Conservation (phyloP, 2,329 filamentous ascomycete genomes). For the Domatiomyces globalis region DNA sequence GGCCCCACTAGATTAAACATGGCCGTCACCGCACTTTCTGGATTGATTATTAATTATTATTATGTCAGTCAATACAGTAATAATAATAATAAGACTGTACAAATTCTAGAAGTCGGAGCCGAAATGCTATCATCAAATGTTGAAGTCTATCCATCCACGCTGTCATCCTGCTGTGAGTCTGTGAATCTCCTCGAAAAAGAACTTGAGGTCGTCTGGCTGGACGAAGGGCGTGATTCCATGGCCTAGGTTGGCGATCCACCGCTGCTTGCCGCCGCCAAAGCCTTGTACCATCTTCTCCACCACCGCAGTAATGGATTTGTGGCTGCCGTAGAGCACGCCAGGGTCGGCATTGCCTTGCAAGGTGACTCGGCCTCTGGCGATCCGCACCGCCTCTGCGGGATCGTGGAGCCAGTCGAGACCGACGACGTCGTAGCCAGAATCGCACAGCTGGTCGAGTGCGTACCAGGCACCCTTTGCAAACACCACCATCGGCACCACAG, state of each 20-base stretch:
- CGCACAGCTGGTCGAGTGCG: conserved; percentile 71
- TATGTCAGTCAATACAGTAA: no score
- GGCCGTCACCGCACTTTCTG: no score
- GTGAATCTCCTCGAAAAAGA: conserved; percentile 89
- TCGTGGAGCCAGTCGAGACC: conserved; percentile 92
- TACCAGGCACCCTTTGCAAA: conserved; percentile 98
- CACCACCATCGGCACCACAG: conserved; percentile 86
- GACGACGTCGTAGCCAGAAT: conserved; percentile 83
- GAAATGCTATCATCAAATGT: no score
- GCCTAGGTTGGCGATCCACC: conserved; percentile 94
- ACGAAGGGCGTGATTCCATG: conserved; percentile 97
- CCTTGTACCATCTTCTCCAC: conserved; percentile 79
- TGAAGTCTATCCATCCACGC: no score
- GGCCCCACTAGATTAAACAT: no score
- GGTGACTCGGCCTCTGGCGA: conserved; percentile 63
- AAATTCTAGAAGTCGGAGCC: no score
- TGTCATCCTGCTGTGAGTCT: conserved; percentile 33
- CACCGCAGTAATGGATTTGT: conserved; percentile 62
- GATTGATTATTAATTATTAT: no score
- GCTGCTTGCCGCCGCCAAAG: conserved; percentile 68
- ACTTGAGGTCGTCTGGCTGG: conserved; percentile 80
- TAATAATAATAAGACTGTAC: no score
- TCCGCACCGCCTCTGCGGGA: conserved; percentile 65
- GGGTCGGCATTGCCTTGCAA: conserved; percentile 95
- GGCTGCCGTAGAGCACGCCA: conserved; percentile 76